A percentile compares a stretch with the other conserved stretches of the same genome.
phyloP scores from a whole-genome alignment of 2,329 filamentous ascomycete genomes.

The Seiridium unicorne region DNA sequence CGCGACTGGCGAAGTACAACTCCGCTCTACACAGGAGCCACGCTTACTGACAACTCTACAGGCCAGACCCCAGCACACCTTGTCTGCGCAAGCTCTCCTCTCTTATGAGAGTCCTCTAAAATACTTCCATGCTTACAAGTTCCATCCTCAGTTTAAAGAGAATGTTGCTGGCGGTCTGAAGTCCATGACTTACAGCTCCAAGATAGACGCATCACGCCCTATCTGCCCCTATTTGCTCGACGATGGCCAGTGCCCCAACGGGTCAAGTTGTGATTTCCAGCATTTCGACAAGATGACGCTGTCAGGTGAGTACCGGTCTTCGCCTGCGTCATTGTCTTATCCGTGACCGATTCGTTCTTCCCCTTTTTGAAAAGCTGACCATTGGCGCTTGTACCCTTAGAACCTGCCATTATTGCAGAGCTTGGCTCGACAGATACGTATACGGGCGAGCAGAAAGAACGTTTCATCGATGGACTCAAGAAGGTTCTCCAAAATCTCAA shows the following conservation, averaged over 20 bases:
- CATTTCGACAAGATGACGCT: slow-evolving; percentile 75
- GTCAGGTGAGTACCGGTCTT: slow-evolving; percentile 64
- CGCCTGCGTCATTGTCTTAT: neutral
- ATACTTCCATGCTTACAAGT: slow-evolving; percentile 84
- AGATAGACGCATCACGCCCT: slow-evolving; percentile 72
- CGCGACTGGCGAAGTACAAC: slow-evolving; percentile 28
- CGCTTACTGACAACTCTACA: slow-evolving; percentile 27
- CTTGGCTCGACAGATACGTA: slow-evolving; percentile 67
- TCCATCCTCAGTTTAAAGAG: slow-evolving; percentile 73
- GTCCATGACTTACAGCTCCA: slow-evolving; percentile 91
- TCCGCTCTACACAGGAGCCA: slow-evolving; percentile 23
- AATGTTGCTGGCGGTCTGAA: slow-evolving; percentile 74
- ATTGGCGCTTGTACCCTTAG: slow-evolving; percentile 43
- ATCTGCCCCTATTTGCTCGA: slow-evolving; percentile 76
- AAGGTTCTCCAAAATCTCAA: slow-evolving; percentile 60
- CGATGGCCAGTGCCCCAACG: slow-evolving; percentile 68
- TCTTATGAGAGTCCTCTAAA: slow-evolving; percentile 83
- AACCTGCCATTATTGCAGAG: slow-evolving; percentile 71
- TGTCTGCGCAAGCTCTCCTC: slow-evolving; percentile 33
- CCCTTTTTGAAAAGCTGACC: slow-evolving; percentile 49
- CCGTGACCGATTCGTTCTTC: slow-evolving; percentile 25
- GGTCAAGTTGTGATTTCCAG: slow-evolving; percentile 70
- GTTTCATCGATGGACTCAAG: slow-evolving; percentile 62
- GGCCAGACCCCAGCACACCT: slow-evolving; percentile 16
- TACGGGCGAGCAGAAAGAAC: slow-evolving; percentile 56